These are phyloP conservation scores for Agastache rugosa DNA, from an alignment of 257 asterid species.

Conservation along the genomic window DNA sequence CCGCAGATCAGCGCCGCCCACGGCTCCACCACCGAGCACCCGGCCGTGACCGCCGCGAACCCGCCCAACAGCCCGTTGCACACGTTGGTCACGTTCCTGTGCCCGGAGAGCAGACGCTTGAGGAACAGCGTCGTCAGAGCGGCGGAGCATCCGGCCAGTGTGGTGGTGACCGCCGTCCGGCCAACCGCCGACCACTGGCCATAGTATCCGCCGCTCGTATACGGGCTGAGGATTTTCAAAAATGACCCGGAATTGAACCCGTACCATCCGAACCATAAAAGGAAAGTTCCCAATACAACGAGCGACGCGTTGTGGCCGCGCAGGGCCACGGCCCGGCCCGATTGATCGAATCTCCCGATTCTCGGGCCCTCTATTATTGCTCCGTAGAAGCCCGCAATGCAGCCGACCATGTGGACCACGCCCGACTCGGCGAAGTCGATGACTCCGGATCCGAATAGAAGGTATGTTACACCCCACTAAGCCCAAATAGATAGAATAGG, in stretches of 20 bases:
- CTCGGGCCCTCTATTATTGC: constrained; percentile 59
- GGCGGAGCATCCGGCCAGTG: constrained; percentile 57
- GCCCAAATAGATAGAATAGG: no score
- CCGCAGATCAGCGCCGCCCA: constrained; percentile 66
- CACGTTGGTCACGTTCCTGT: constrained; percentile 56
- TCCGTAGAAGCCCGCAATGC: constrained; percentile 49
- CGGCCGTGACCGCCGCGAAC: constrained; percentile 57
- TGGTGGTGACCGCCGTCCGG: constrained; percentile 59
- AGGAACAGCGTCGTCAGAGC: constrained; percentile 54
- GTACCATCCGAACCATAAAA: constrained; percentile 60
- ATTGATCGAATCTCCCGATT: constrained; percentile 51
- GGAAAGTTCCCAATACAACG: constrained; percentile 53
- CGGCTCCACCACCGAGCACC: constrained; percentile 61
- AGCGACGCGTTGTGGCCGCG: constrained; percentile 57
- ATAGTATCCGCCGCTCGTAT: constrained; percentile 41
- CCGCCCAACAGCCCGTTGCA: constrained; percentile 61
- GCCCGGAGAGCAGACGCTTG: constrained; percentile 46
- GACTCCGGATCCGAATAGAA: constrained; percentile 55
- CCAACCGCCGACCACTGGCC: constrained; percentile 70
- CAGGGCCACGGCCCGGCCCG: constrained; percentile 41
- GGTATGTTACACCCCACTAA: no score
- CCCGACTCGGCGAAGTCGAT: constrained; percentile 65
- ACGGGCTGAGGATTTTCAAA: constrained; percentile 36
- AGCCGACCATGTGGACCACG: constrained; percentile 60
- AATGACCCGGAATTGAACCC: constrained; percentile 64